Conservation (phyloP, 139 green algal species). For the Mychonastes homosphaera region DNA sequence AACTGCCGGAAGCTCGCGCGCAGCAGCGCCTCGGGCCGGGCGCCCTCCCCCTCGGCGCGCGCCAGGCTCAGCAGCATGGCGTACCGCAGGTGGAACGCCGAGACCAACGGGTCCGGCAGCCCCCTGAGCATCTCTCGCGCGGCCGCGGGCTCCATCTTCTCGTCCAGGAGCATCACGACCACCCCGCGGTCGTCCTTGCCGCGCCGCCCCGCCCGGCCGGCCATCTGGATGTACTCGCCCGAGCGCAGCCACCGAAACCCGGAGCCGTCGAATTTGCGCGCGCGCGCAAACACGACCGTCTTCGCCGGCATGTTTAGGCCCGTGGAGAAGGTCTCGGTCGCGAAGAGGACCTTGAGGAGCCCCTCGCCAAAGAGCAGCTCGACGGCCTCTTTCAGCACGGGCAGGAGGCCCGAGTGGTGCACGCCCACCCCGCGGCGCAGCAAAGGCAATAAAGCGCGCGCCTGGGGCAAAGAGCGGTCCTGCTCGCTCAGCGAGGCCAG, state of each 20-base stretch:
- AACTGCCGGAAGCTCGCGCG: slow-evolving; percentile 45
- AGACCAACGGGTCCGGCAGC: slow-evolving; percentile 58
- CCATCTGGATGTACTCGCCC: slow-evolving; percentile 98
- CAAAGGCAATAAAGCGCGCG: slow-evolving; percentile 57
- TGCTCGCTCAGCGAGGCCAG: slow-evolving; percentile 38
- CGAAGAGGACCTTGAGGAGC: slow-evolving; percentile 61
- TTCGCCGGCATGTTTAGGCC: slow-evolving; percentile 96
- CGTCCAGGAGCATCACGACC: slow-evolving; percentile 80
- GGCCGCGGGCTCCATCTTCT: slow-evolving; percentile 61
- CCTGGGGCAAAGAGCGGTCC: slow-evolving; percentile 5
- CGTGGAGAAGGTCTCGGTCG: slow-evolving; percentile 91
- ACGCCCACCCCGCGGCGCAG: slow-evolving; percentile 73
- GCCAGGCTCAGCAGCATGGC: slow-evolving; percentile 75
- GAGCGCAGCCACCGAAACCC: slow-evolving; percentile 44
- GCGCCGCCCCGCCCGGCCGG: slow-evolving; percentile 77
- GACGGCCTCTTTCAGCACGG: slow-evolving; percentile 91
- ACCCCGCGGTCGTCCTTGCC: slow-evolving; percentile 82
- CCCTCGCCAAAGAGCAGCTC: slow-evolving; percentile 84
- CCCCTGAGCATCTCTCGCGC: slow-evolving; percentile 72
- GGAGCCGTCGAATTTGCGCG: slow-evolving; percentile 89
- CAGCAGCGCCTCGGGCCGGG: slow-evolving; percentile 29
- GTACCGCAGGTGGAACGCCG: slow-evolving; percentile 63
- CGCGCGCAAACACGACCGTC: slow-evolving; percentile 87
- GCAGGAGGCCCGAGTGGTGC: slow-evolving; percentile 76
- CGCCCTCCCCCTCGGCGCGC: slow-evolving; percentile 35